Evolutionary conservation across 2,329 filamentous ascomycete species (phyloP), one percentile per base, ranked within the genome.

Genomic region (Monilinia fructigena): DNA sequence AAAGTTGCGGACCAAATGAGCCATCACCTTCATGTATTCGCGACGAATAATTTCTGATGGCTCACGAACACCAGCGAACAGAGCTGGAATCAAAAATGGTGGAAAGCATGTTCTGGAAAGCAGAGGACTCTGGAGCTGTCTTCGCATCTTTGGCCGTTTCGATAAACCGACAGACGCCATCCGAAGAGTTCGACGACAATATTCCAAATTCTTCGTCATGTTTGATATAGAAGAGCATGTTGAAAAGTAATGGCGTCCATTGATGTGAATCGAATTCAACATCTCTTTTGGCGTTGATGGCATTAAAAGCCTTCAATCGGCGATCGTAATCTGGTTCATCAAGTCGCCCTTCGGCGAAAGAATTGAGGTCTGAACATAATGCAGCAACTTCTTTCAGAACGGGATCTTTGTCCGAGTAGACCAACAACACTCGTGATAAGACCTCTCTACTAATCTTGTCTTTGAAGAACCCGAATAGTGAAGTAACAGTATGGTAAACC

Each of bases 121-220:
- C 80, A 7, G 79, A 77, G 55, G 80, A 80, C 47, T 79, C 77
- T 18, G 76, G 74, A 61, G 74, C 74, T 26, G 78, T 77, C 28
- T 76, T 75, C 28, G 79, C 80, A n/a, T 79, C 74, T 3, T 83
- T 80, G 2, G 83, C 82, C 58, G 85, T 83, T 71, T 91, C 85
- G 45, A 97, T 83, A 74, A 97, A 95, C 62, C 88, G 85, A 72
- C 90, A 90, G 50, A 99, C 79, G 7, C 87, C 86, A 73, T 93
- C 89, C 0, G 93, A 91, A 8, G 95, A 92, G 76, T 94, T 97
- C 2, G 85, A 83, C 0, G 86, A 83, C 18, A 97, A 81, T 59
- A 97, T 91, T 55, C 92, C 91, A 70, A 96, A 89, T 76, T 99
- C 95, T 69, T 97, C 92, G 65, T 92, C 89, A 70, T 94, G 87